Evolutionary conservation across 2,329 filamentous ascomycete genomes (phyloP).

Genomic region (Arthrocladium fulminans): DNA sequence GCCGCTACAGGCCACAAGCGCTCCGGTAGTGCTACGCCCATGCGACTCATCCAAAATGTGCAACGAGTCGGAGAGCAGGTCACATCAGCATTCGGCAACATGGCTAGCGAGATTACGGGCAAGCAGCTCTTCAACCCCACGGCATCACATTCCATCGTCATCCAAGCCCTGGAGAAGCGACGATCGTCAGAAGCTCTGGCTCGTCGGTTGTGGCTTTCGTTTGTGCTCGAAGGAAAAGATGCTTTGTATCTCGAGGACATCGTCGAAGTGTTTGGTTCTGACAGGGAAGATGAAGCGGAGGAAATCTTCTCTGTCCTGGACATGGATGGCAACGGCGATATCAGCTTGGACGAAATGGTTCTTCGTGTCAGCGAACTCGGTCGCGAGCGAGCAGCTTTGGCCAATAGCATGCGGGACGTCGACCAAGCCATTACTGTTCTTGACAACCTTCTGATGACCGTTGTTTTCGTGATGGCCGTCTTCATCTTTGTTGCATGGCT

Average conservation of each 20-base stretch:
- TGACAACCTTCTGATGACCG: constrained; percentile 72
- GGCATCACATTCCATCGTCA: constrained; percentile 78
- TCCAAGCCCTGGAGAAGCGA: constrained; percentile 78
- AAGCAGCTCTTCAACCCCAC: constrained; percentile 92
- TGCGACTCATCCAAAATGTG: constrained; percentile 66
- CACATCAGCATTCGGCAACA: constrained; percentile 83
- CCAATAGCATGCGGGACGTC: constrained; percentile 93
- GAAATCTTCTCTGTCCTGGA: constrained; percentile 78
- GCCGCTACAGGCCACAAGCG: constrained; percentile 36
- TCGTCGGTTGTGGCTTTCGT: constrained; percentile 96
- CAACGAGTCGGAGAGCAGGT: constrained; percentile 86
- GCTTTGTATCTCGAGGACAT: constrained; percentile 73
- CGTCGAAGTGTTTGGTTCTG: constrained; percentile 71
- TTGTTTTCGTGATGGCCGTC: constrained; percentile 71
- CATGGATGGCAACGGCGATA: constrained; percentile 81
- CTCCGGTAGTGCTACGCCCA: constrained; percentile 62
- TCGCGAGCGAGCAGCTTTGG: constrained; percentile 77
- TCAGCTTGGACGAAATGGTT: constrained; percentile 92
- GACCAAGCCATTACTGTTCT: constrained; percentile 87
- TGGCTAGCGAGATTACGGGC: constrained; percentile 89
- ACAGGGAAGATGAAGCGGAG: constrained; percentile 67
- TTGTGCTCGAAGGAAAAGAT: constrained; percentile 82
- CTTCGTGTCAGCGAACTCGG: constrained; percentile 76
- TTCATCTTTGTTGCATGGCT: constrained; percentile 89
- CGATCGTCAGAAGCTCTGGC: constrained; percentile 82